Evolutionary conservation across 78 protist genomes (phyloP).

Genomic region (Paulinella micropora): DNA sequence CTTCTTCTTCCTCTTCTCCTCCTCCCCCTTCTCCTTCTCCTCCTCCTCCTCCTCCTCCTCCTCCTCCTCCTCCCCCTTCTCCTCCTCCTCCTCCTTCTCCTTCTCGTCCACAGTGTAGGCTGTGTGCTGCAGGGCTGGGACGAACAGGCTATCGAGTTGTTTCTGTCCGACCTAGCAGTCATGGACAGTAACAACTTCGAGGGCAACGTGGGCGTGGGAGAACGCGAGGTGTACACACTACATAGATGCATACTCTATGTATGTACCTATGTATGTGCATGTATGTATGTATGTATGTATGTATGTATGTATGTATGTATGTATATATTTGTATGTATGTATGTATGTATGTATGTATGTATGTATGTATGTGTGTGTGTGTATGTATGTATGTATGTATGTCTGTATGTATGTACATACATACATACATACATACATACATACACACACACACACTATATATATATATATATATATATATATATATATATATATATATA

Average conservation of each 20-base stretch:
- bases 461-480: neutral
- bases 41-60: too few relatives aligned
- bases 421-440: neutral
- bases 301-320: neutral
- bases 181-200: constrained; percentile 72
- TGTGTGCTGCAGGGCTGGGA: too few relatives aligned
- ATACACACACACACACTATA: neutral
- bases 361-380: neutral
- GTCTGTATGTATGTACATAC: neutral
- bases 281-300: neutral
- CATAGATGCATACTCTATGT: constrained; percentile 45
- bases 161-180: constrained; percentile 47
- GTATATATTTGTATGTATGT: neutral
- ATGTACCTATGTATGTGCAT: neutral
- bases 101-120: too few relatives aligned
- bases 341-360: neutral
- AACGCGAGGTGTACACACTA: constrained; percentile 83
- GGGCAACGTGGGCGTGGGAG: constrained; percentile 86
- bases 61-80: too few relatives aligned
- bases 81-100: too few relatives aligned
- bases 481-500: neutral
- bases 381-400: neutral
- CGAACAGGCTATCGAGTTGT: constrained; percentile 39
- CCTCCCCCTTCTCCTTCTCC: too few relatives aligned
- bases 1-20: too few relatives aligned